Conservation (phyloP, 257 asterid species). For the Echites panduratus region DNA sequence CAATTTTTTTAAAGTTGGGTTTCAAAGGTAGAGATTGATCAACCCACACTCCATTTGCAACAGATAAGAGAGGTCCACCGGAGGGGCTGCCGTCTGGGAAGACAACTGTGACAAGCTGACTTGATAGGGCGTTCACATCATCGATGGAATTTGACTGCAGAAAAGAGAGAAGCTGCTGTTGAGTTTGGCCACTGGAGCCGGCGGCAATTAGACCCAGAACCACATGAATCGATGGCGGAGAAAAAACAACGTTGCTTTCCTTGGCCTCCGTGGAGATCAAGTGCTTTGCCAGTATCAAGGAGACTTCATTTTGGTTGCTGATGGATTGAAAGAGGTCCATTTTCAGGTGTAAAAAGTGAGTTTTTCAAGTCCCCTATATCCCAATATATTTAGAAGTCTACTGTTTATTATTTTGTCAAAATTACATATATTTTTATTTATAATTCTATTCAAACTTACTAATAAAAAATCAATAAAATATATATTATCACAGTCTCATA, state of each 20-base stretch:
- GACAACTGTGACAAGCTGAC: slow-evolving; percentile 25
- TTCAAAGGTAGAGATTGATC: slow-evolving; percentile 36
- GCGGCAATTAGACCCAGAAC: slow-evolving; percentile 32
- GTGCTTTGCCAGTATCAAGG: slow-evolving; percentile 18
- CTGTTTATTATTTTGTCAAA: no score
- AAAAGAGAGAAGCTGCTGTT: slow-evolving; percentile 29
- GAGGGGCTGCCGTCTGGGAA: slow-evolving; percentile 30
- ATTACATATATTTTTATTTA: no score
- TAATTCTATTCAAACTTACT: no score
- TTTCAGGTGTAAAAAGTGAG: not conserved
- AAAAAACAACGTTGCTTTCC: slow-evolving; percentile 26
- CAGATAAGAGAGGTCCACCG: slow-evolving; percentile 34
- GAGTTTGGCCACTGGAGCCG: slow-evolving; percentile 31
- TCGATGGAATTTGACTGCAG: slow-evolving; percentile 27
- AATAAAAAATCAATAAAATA: no score
- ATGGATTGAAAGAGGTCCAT: slow-evolving; percentile 32
- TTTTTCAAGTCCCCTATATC: no score
- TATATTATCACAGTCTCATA: no score
- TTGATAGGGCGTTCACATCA: slow-evolving; percentile 21
- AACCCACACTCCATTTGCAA: slow-evolving; percentile 37
- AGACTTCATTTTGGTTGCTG: slow-evolving; percentile 29
- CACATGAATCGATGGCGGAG: slow-evolving; percentile 35
- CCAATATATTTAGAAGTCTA: no score
- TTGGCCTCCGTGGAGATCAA: slow-evolving; percentile 22
- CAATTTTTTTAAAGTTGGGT: slow-evolving; percentile 26